Evolutionary conservation across 2,329 filamentous ascomycete genomes (phyloP).

Genomic region (Pseudocercospora fuligena): DNA sequence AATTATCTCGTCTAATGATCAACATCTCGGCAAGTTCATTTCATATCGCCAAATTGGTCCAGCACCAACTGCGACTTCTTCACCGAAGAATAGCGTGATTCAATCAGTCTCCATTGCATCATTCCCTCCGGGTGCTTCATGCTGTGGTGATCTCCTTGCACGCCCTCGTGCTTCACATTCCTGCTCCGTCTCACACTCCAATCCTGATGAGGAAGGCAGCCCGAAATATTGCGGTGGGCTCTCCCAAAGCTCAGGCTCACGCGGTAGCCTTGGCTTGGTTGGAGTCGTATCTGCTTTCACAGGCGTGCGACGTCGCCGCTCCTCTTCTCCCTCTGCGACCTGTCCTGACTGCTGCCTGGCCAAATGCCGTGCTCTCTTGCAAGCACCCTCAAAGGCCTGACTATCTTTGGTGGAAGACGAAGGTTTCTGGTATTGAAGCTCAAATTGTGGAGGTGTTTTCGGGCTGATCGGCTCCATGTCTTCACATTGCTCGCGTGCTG

Average conservation of each 20-base stretch:
- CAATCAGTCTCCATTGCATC: slow-evolving; percentile 6
- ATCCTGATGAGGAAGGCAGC: not conserved
- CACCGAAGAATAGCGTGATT: not conserved
- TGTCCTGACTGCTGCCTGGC: not conserved
- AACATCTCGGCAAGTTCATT: not conserved
- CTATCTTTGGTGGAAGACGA: not conserved
- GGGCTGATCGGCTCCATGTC: not conserved
- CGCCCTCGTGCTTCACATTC: slow-evolving; percentile 5
- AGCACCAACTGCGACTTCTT: not conserved
- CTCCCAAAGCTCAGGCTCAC: not conserved
- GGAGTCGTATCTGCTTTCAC: not conserved
- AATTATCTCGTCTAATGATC: not conserved
- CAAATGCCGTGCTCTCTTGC: not conserved
- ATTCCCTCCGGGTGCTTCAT: not conserved
- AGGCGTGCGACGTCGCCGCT: not conserved
- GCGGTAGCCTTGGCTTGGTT: slow-evolving; percentile 1
- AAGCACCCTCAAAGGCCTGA: not conserved
- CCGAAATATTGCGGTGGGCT: not conserved
- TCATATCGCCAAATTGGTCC: not conserved
- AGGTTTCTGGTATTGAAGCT: not conserved
- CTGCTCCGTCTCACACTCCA: not conserved
- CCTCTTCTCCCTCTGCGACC: not conserved
- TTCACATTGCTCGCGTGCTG: not conserved
- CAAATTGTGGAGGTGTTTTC: not conserved
- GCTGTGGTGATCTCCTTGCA: not conserved